phyloP scores from a whole-genome alignment of 176 grass and related monocot genomes.

The Avena eriantha region DNA sequence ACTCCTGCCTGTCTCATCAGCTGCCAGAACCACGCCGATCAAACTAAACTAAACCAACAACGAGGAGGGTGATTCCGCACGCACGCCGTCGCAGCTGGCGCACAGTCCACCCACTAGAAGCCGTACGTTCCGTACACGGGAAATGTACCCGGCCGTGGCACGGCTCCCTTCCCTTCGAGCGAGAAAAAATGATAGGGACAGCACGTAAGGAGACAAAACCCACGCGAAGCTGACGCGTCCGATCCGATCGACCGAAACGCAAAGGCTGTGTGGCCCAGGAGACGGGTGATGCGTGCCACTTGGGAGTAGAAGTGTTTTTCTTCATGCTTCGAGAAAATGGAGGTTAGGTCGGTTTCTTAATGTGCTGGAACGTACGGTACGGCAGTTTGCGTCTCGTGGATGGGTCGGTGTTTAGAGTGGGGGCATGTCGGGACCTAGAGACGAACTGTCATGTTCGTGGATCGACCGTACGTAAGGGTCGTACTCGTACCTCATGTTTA shows the following conservation, averaged over 20 bases:
- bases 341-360: too few relatives aligned
- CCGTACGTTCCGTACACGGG: background rate
- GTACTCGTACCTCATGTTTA: background rate
- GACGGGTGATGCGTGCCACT: too few relatives aligned
- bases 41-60: too few relatives aligned
- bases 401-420: too few relatives aligned
- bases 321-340: too few relatives aligned
- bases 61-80: too few relatives aligned
- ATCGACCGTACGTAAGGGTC: background rate
- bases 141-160: background rate
- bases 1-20: too few relatives aligned
- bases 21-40: too few relatives aligned
- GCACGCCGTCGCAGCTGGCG: too few relatives aligned
- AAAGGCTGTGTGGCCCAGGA: background rate
- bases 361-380: too few relatives aligned
- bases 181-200: background rate
- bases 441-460: background rate
- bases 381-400: too few relatives aligned
- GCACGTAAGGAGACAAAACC: background rate
- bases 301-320: too few relatives aligned
- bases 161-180: background rate
- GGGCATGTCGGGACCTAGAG: background rate
- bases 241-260: background rate
- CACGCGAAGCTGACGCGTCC: background rate
- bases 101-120: background rate